Percentiles rank a stretch among this genome's conserved stretches.
These are phyloP conservation scores for Fragaria iinumae DNA, from an alignment of 306 rosid species.

Conservation along the genomic window DNA sequence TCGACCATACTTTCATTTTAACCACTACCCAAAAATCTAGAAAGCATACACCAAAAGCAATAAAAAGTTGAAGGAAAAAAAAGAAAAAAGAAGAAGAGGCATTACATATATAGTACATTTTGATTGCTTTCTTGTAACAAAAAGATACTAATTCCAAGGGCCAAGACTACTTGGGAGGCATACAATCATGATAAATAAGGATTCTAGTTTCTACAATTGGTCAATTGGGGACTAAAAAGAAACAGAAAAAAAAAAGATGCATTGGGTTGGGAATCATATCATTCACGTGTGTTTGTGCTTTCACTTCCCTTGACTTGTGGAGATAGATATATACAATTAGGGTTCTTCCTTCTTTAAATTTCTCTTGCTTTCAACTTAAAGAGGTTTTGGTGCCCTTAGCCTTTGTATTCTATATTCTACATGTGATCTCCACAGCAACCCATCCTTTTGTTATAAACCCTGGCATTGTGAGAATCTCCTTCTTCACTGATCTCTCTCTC, in stretches of 20 bases:
- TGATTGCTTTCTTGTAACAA: conserved; percentile 20
- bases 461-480: neutral
- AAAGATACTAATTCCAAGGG: conserved; percentile 15
- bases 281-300: conserved; percentile 52
- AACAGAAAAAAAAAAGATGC: neutral
- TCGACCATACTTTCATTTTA: conserved; percentile 42
- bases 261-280: conserved; percentile 27
- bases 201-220: conserved; percentile 3
- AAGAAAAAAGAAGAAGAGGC: neutral
- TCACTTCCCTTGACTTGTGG: conserved; percentile 62
- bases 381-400: conserved; percentile 19
- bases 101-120: neutral
- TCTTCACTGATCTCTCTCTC: conserved; percentile 17
- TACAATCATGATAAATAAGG: conserved; percentile 13
- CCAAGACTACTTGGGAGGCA: conserved; percentile 14
- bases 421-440: conserved; percentile 45
- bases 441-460: neutral
- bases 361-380: conserved; percentile 42
- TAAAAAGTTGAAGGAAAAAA: conserved; percentile 24
- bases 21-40: conserved; percentile 46
- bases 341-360: neutral
- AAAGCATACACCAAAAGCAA: conserved; percentile 32
- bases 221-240: conserved; percentile 22
- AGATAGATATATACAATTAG: conserved; percentile 25
- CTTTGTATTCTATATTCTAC: conserved; percentile 30